Evolutionary conservation across 805 yeast genomes (phyloP).

Genomic region (Pichia insulana): DNA sequence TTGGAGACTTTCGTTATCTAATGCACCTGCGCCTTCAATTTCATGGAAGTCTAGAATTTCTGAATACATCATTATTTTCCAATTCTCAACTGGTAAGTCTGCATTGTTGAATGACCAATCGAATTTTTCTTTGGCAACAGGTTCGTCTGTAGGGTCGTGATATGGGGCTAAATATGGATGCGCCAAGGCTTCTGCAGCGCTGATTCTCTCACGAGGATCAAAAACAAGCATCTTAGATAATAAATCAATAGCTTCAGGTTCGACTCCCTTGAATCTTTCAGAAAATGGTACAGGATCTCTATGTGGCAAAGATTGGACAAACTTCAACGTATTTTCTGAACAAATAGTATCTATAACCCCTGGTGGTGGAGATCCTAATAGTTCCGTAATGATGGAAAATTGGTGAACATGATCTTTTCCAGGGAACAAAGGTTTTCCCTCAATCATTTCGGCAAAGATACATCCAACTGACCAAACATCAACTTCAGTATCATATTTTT

Average conservation of each 20-base stretch:
- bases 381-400: slow-evolving; percentile 91
- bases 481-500: slow-evolving; percentile 67
- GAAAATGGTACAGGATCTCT: slow-evolving; percentile 85
- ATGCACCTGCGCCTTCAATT: slow-evolving; percentile 43
- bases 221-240: slow-evolving; percentile 86
- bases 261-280: slow-evolving; percentile 71
- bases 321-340: slow-evolving; percentile 87
- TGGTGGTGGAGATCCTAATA: slow-evolving; percentile 86
- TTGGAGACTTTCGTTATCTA: slow-evolving; percentile 13
- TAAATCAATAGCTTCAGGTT: slow-evolving; percentile 81
- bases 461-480: slow-evolving; percentile 82
- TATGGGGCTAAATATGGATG: slow-evolving; percentile 92
- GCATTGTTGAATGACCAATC: slow-evolving; percentile 99
- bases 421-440: slow-evolving; percentile 59
- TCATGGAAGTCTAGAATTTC: slow-evolving; percentile 95
- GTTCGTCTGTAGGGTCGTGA: slow-evolving; percentile 97
- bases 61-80: slow-evolving; percentile 99
- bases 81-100: slow-evolving; percentile 92
- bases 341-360: slow-evolving; percentile 96
- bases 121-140: slow-evolving; percentile 82
- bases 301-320: slow-evolving; percentile 88
- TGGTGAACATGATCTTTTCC: slow-evolving; percentile 97
- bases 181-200: slow-evolving; percentile 81
- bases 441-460: slow-evolving; percentile 61
- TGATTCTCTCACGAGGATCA: slow-evolving; percentile 89